Base-by-base conservation (phyloP, 805 yeast species). In the Wickerhamomyces canadensis region DNA sequence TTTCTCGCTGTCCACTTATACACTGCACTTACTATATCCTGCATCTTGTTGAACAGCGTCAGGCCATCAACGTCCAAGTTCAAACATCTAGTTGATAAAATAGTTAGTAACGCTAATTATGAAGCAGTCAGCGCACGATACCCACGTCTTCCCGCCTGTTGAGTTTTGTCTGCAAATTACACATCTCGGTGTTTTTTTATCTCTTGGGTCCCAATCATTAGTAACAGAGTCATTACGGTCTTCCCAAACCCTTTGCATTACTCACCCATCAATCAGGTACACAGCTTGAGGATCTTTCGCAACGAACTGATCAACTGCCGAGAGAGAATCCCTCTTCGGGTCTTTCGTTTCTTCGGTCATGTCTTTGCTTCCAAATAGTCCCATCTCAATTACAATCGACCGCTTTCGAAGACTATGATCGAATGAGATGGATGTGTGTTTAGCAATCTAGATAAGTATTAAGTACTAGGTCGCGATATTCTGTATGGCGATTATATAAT, bases 41-140 rank as follows among this genome's bases (percentile, higher is more conserved):
- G 77, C 76, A 72, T 71, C 18, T 62, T 64, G 40, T 62, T 68
- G 58, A 72, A 72, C 37, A 72, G 53, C 27, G 65, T 59, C 21
- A 70, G 55, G 18, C 68, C 66, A 34, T 64, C 62, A 27, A 57
- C 54, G 24, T 55, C 58, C 34, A 72, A 54, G 41, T 67, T 68
- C 38, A 71, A 52, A 45, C 77, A 72, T 4, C 74, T 68, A 11
- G 5, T 13, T 7, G 24, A n/a, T 19, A 28, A 4, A n/a, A 17
- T 13, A 16, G 36, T 40, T 22, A 36, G 34, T 30, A 31, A 22
- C 19, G 4, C n/a, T 12, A 6, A 8, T 19, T 15, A 14, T 15
- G 12, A 14, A 22, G 3, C 6, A n/a, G 4, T 9, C 5, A 6
- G 14, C 7, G 13, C 12, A 22, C 19, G 4, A 3, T 7, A 49